A percentile compares a stretch with the other conserved stretches of the same genome.
phyloP scores from a whole-genome alignment of 1,284 basidiomycete species.

The Cryptococcus floricola region DNA sequence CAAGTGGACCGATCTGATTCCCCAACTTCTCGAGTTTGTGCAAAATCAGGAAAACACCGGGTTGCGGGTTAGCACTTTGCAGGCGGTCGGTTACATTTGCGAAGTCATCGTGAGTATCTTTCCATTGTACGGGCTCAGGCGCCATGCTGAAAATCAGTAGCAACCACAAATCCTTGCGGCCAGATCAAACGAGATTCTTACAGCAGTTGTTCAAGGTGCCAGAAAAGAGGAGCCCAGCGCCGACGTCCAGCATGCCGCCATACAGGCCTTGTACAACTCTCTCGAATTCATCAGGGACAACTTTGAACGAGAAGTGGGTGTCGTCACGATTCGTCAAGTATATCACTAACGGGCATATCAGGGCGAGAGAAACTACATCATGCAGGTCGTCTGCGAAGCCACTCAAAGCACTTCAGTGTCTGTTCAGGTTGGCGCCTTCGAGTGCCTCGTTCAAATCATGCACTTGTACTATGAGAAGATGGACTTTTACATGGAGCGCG shows the following conservation, averaged over 20 bases:
- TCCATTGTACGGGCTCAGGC: background rate
- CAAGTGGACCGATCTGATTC: conserved; percentile 88
- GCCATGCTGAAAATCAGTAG: conserved; percentile 49
- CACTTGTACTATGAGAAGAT: conserved; percentile 98
- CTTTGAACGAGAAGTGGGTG: conserved; percentile 85
- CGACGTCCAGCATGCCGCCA: conserved; percentile 93
- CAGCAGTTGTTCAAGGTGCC: conserved; percentile 96
- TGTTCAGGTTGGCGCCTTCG: conserved; percentile 90
- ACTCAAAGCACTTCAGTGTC: conserved; percentile 76
- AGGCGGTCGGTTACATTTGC: conserved; percentile 95
- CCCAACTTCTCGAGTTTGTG: conserved; percentile 80
- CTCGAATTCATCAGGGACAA: conserved; percentile 97
- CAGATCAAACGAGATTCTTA: conserved; percentile 95
- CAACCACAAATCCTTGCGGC: conserved; percentile 84
- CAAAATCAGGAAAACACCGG: conserved; percentile 71
- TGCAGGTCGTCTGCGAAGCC: conserved; percentile 99
- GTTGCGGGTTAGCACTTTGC: conserved; percentile 82
- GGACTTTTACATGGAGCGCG: conserved; percentile 99
- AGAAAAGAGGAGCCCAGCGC: conserved; percentile 90
- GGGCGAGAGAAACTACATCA: conserved; percentile 99
- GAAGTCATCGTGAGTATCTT: conserved; percentile 76
- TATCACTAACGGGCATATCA: conserved; percentile 37
- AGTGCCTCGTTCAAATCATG: conserved; percentile 96
- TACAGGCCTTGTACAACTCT: conserved; percentile 90
- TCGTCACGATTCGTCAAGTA: background rate